Base-by-base conservation (phyloP, 495 filamentous ascomycete species). In the Talaromyces nanjingensis region DNA sequence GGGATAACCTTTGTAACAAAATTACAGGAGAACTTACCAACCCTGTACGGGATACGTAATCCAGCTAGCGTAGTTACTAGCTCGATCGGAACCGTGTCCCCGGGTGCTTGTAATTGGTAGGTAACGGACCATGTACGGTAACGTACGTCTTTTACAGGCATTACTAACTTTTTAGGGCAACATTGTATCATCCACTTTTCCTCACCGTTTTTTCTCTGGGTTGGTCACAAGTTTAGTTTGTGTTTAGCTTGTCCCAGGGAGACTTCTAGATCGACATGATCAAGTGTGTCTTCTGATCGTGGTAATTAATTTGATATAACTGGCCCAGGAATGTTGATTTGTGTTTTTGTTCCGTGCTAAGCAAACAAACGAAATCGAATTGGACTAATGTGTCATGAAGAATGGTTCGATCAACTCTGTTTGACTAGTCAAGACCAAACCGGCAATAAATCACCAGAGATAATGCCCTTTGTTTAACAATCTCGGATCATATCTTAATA, bases 41-140 rank as follows among this genome's bases (percentile, higher is more conserved):
- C 5, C 5, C 18, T 20, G 56, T 33, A 59, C 14, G 27, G 5
- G 8, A 59, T 59, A 37, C 29, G 27, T 56, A 56, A 56, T 56
- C 6, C 22, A 56, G 53, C 53, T 56, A 56, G 53, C 14, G 29
- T 34, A 33, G 0, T 33, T 37, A 59, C 31, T 59, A 59, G 31
- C 8, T 16, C 56, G 5, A 54, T 54, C 60, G 60, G 60, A 53
- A 62, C 60, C 47, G 60, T 29, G 54, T 62, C 60, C 60, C 60
- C 60, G 42, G 60, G 59, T 27, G 16, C 16, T 2, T 29, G 52
- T 55, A 37, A 59, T 59, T 37, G 14, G 56, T 12, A 22, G 52
- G 24, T 29, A 55, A 16, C 12, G 25, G 2, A 16, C 11, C 8
- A 24, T 20, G 8, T 55, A 55, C 52, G 25, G 52, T 55, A 55